phyloP scores from a whole-genome alignment of 768 basidiomycete genomes.

The Rhodotorula kratochvilovae region DNA sequence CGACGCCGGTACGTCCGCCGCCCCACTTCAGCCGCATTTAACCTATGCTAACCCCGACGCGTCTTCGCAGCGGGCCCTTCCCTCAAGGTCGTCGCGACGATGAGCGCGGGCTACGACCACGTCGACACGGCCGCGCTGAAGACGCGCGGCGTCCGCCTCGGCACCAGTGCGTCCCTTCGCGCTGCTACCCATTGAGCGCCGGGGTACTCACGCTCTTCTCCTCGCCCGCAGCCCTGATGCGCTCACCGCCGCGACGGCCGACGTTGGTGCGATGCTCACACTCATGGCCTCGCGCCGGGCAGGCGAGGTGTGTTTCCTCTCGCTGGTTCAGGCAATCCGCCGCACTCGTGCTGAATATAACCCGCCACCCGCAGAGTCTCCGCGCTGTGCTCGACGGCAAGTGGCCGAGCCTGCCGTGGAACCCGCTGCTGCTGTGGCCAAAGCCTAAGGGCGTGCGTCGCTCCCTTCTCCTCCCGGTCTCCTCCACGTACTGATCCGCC shows the following conservation, averaged over 20 bases:
- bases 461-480: background rate
- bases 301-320: conserved; percentile 56
- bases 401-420: conserved; percentile 78
- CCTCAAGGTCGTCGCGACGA: conserved; percentile 80
- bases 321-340: too few species aligned
- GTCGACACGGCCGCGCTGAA: conserved; percentile 62
- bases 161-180: conserved; percentile 57
- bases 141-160: conserved; percentile 64
- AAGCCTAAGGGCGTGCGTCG: conserved; percentile 43
- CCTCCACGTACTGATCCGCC: background rate
- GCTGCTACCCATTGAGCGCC: background rate
- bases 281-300: conserved; percentile 88
- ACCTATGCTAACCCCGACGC: background rate
- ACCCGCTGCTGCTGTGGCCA: conserved; percentile 77
- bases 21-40: background rate
- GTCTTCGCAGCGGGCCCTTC: conserved; percentile 61
- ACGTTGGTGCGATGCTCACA: conserved; percentile 79
- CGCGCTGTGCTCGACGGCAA: conserved; percentile 46
- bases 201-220: too few species aligned
- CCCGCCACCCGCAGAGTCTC: background rate
- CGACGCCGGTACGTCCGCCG: conserved; percentile 49
- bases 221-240: conserved; percentile 65
- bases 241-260: conserved; percentile 89
- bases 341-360: too few species aligned
- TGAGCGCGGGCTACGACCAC: conserved; percentile 91